Evolutionary conservation across 345 rosid genomes (phyloP), one percentile per base, ranked within the genome.

Genomic region (Zanthoxylum bungeanum): DNA sequence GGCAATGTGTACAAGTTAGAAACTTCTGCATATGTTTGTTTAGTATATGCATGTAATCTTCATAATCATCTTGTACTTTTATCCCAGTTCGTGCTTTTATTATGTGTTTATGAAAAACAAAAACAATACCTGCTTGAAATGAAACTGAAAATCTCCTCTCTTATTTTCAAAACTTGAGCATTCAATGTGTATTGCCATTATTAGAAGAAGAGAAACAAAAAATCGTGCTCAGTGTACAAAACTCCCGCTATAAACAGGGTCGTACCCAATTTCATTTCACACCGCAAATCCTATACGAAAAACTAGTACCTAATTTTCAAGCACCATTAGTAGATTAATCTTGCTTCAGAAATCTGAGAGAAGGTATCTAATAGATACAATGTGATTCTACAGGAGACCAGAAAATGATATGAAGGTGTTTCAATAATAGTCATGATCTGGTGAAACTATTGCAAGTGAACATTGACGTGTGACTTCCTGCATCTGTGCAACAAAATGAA

Each of bases 1-100:
- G 66, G 66, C 55, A 4, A 12, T 60, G 46, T 71, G 69, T 51
- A 72, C 51, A 12, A 71, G 73, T 50, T 44, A 62, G 52, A 60
- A 68, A 21, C 49, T 12, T 9, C 9, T 44, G 2, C 19, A 2
- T 5, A 47, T 30, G 49, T 34, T 40, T 11, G 33, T 63, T 31
- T 10, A 25, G 34, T n/a, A n/a, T n/a, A 28, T 21, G 16, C 11
- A 55, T 17, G 52, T 61, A 40, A 12, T 55, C 65, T n/a, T 53
- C 62, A 12, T n/a, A 30, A 22, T 60, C 49, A 22, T 61, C 40
- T 9, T 56, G 19, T 44, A 68, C 14, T 67, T 50, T 31, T 40
- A 27, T 57, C 22, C 21, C 19, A 30, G 37, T 57, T 44, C 49
- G 16, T 44, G n/a, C 49, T 44, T 44, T 44, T 6, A 16, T n/a